These are phyloP conservation scores for Hypoxylon sp. DNA, from an alignment of 2,329 filamentous ascomycete species.

Conservation along the genomic window DNA sequence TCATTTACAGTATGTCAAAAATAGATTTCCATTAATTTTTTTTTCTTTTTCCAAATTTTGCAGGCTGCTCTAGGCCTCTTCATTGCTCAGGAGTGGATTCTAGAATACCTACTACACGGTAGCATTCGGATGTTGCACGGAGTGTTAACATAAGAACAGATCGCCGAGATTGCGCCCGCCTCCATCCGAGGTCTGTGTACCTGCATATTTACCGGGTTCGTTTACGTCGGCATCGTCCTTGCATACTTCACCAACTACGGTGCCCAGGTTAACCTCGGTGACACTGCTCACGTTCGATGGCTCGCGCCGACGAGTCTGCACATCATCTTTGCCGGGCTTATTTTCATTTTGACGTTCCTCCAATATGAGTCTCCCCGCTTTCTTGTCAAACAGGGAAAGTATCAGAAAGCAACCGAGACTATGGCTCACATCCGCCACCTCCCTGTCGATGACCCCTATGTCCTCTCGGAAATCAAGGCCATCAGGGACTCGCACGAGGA, in stretches of 20 bases:
- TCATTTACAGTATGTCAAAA: slow-evolving; percentile 29
- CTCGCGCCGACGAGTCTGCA: slow-evolving; percentile 81
- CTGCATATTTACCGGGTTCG: slow-evolving; percentile 76
- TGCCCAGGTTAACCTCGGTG: slow-evolving; percentile 63
- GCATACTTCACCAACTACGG: slow-evolving; percentile 83
- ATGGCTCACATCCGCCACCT: slow-evolving; percentile 72
- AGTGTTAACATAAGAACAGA: slow-evolving; percentile 55
- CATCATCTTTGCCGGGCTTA: slow-evolving; percentile 81
- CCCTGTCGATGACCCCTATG: slow-evolving; percentile 69
- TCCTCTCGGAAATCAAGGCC: slow-evolving; percentile 70
- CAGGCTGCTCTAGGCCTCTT: neutral
- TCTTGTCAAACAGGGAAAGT: slow-evolving; percentile 73
- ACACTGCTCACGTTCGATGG: slow-evolving; percentile 64
- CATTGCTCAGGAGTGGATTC: neutral
- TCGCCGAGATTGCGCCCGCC: slow-evolving; percentile 78
- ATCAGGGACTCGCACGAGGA: slow-evolving; percentile 77
- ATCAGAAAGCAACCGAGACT: slow-evolving; percentile 68
- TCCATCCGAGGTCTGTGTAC: slow-evolving; percentile 80
- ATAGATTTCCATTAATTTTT: slow-evolving; percentile 1
- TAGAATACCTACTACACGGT: slow-evolving; percentile 7
- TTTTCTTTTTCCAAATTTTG: neutral
- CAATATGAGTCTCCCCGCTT: slow-evolving; percentile 78
- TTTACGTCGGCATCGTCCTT: slow-evolving; percentile 83
- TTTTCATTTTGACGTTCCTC: slow-evolving; percentile 77
- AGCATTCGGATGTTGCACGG: slow-evolving; percentile 16